Evolutionary conservation across 2,329 filamentous ascomycete species (phyloP), one percentile per base, ranked within the genome.

Genomic region (Teratosphaeria epicoccoides): DNA sequence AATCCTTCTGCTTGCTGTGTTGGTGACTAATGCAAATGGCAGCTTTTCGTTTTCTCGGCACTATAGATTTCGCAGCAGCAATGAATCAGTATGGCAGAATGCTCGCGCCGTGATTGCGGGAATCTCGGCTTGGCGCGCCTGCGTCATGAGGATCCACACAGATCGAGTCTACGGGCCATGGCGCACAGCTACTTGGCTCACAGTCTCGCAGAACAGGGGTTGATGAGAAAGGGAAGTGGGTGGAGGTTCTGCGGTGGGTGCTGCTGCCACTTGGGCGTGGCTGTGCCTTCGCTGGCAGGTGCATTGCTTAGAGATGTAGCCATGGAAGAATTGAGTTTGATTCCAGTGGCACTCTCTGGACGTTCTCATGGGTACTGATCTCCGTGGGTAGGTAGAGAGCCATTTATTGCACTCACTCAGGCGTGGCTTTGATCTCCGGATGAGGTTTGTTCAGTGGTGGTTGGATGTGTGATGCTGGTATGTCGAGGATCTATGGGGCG

Each of bases 1-100:
- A 11, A 33, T 23, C 22, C 17, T 7, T 11, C 45, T 24, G 40
- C 48, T 12, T 11, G 20, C n/a, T n/a, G 12, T 14, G 24, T 49
- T 59, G 63, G 47, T 65, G 59, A 28, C 24, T 47, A n/a, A 20
- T 11, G 11, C 17, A 9, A 11, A 24, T n/a, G 22, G n/a, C 60
- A 77, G 75, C 73, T 77, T 60, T 77, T 77, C 64, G 75, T 77
- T 61, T 77, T 77, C 68, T 77, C 75, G 53, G 75, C 75, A 62
- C 70, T 77, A 66, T 77, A 40, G n/a, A 40, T 12, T 17, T 40
- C 33, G 14, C 14, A n/a, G 28, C 14, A 29, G 28, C 9, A 29
- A 29, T 10, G 10, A 29, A 2, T 14, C n/a, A 40, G 33, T 17
- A 17, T 40, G 33, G 33, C 6, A 40, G 33, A 40, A 40, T 40